A percentile compares a stretch with the other conserved stretches of the same genome.
phyloP scores from a whole-genome alignment of 2,329 filamentous ascomycete species.

The Penicillium sp. region DNA sequence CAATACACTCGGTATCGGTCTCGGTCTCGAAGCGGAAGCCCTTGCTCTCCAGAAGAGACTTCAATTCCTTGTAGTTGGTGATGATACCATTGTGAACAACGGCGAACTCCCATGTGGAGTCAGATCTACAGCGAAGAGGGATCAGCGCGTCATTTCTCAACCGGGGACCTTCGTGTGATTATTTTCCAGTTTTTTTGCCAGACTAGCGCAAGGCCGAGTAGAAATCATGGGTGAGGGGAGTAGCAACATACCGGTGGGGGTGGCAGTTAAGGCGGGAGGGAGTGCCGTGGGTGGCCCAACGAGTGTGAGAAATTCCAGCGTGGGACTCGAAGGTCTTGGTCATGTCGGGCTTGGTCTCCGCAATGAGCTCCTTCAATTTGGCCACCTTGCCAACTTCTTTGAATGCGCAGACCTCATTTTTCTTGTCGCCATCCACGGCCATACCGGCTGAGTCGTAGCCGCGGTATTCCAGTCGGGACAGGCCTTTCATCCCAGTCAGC shows the following conservation, averaged over 20 bases:
- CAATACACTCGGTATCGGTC: slow-evolving; percentile 98
- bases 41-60: slow-evolving; percentile 87
- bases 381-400: slow-evolving; percentile 99
- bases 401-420: slow-evolving; percentile 94
- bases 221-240: neutral
- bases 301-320: slow-evolving; percentile 96
- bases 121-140: slow-evolving; percentile 63
- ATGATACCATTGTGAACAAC: slow-evolving; percentile 99
- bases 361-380: slow-evolving; percentile 91
- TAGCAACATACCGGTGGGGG: slow-evolving; percentile 75
- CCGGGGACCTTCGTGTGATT: neutral
- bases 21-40: slow-evolving; percentile 99
- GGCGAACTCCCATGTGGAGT: slow-evolving; percentile 91
- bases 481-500: slow-evolving; percentile 56
- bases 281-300: slow-evolving; percentile 96
- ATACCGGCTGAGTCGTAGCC: slow-evolving; percentile 98
- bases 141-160: neutral
- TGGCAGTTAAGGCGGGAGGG: slow-evolving; percentile 96
- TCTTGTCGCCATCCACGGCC: slow-evolving; percentile 96
- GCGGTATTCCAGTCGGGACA: slow-evolving; percentile 94
- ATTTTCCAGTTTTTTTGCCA: neutral
- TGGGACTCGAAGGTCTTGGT: slow-evolving; percentile 96
- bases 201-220: neutral
- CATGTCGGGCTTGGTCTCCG: slow-evolving; percentile 75
- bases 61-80: slow-evolving; percentile 99